A percentile compares a stretch with the other conserved stretches of the same genome.
phyloP scores from a whole-genome alignment of 1,284 basidiomycete genomes.

The Naganishia cerealis region DNA sequence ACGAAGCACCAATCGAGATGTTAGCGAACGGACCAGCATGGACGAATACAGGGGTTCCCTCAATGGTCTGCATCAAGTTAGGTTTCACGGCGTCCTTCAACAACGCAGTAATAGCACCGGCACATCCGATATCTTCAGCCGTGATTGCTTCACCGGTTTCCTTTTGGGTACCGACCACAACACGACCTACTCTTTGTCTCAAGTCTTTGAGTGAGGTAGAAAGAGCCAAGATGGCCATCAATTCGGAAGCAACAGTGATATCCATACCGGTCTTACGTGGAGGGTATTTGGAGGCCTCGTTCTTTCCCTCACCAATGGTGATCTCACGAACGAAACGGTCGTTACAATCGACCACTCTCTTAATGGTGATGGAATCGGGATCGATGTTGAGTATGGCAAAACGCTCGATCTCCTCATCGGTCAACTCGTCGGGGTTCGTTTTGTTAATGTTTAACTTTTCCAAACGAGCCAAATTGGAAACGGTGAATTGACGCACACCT shows the following conservation, averaged over 20 bases:
- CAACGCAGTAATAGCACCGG: slow-evolving; percentile 91
- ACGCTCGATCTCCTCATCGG: slow-evolving; percentile 82
- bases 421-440: slow-evolving; percentile 87
- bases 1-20: slow-evolving; percentile 98
- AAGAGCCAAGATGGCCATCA: slow-evolving; percentile 95
- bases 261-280: slow-evolving; percentile 90
- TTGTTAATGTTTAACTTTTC: slow-evolving; percentile 94
- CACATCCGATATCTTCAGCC: slow-evolving; percentile 93
- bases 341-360: slow-evolving; percentile 94
- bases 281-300: slow-evolving; percentile 88
- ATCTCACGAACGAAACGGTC: slow-evolving; percentile 95
- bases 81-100: slow-evolving; percentile 99
- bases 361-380: slow-evolving; percentile 91
- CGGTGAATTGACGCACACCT: slow-evolving; percentile 89
- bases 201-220: slow-evolving; percentile 86
- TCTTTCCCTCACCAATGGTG: slow-evolving; percentile 83
- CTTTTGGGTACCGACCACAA: slow-evolving; percentile 96
- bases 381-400: slow-evolving; percentile 94
- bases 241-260: slow-evolving; percentile 95
- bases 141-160: slow-evolving; percentile 88
- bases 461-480: slow-evolving; percentile 92
- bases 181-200: slow-evolving; percentile 82
- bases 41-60: slow-evolving; percentile 98
- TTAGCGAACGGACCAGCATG: slow-evolving; percentile 99
- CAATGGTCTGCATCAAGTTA: slow-evolving; percentile 96